phyloP scores from a whole-genome alignment of 139 green algal species.

The Chloropicon primus region DNA sequence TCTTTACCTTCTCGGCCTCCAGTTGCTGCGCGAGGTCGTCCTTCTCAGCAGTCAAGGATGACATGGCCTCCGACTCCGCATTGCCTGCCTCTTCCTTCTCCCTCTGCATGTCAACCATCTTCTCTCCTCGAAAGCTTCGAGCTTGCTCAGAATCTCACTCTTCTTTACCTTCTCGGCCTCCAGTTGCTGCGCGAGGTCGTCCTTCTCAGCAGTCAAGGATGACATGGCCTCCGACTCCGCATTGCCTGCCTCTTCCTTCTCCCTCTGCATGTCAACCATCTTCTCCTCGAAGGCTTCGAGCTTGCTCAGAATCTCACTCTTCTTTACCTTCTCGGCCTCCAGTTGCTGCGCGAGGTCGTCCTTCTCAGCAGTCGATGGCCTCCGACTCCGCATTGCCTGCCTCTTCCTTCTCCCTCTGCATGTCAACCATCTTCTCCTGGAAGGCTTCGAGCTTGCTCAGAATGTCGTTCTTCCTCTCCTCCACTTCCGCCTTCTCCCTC shows the following conservation, averaged over 20 bases:
- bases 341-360: neutral
- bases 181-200: neutral
- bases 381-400: neutral
- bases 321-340: neutral
- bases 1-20: neutral
- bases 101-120: neutral
- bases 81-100: neutral
- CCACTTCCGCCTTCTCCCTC: neutral
- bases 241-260: neutral
- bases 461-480: neutral
- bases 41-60: neutral
- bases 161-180: neutral
- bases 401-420: neutral
- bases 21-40: neutral
- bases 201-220: neutral
- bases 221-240: too few relatives aligned
- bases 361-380: neutral
- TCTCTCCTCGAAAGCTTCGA: neutral
- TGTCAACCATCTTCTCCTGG: neutral
- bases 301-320: neutral
- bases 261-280: neutral
- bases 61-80: neutral
- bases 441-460: neutral
- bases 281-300: neutral
- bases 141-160: neutral